Evolutionary conservation across 2,329 filamentous ascomycete genomes (phyloP).

Genomic region (Sphaerulina populicola): DNA sequence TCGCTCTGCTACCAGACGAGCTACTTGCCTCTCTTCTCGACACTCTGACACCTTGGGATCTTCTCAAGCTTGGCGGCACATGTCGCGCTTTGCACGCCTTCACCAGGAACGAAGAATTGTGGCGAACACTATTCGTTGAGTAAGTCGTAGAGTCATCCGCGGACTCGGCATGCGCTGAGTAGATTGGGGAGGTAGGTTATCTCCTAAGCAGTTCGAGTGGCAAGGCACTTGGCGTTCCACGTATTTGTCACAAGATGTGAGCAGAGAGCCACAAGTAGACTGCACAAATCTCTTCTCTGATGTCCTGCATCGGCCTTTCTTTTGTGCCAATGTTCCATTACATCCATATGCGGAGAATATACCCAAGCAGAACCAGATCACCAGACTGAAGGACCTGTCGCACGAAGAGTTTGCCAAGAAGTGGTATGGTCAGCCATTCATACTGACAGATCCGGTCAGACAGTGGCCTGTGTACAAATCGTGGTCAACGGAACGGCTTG

Average conservation of each 20-base stretch:
- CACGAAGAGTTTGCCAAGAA: slow-evolving; percentile 62
- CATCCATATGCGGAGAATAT: slow-evolving; percentile 61
- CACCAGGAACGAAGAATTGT: slow-evolving; percentile 73
- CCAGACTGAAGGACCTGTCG: slow-evolving; percentile 58
- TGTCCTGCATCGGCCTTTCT: slow-evolving; percentile 79
- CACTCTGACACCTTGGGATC: slow-evolving; percentile 54
- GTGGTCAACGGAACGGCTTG: slow-evolving; percentile 65
- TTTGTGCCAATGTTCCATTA: slow-evolving; percentile 70
- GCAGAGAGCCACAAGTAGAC: slow-evolving; percentile 51
- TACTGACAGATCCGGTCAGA: slow-evolving; percentile 73
- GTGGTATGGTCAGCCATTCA: slow-evolving; percentile 77
- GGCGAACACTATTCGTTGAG: slow-evolving; percentile 78
- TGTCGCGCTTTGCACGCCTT: slow-evolving; percentile 85
- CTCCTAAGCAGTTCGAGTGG: slow-evolving; percentile 53
- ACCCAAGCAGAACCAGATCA: slow-evolving; percentile 63
- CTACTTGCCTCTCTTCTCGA: slow-evolving; percentile 68
- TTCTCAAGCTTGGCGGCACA: slow-evolving; percentile 62
- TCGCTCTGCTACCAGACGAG: slow-evolving; percentile 70
- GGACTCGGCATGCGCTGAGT: slow-evolving; percentile 24
- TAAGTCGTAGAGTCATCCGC: slow-evolving; percentile 47
- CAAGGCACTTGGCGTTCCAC: slow-evolving; percentile 78
- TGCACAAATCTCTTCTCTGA: slow-evolving; percentile 83
- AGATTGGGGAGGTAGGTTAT: slow-evolving; percentile 38
- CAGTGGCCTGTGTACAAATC: slow-evolving; percentile 67
- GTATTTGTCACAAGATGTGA: slow-evolving; percentile 52